Conservation (phyloP, 768 basidiomycete species). For the Mycena floridula region DNA sequence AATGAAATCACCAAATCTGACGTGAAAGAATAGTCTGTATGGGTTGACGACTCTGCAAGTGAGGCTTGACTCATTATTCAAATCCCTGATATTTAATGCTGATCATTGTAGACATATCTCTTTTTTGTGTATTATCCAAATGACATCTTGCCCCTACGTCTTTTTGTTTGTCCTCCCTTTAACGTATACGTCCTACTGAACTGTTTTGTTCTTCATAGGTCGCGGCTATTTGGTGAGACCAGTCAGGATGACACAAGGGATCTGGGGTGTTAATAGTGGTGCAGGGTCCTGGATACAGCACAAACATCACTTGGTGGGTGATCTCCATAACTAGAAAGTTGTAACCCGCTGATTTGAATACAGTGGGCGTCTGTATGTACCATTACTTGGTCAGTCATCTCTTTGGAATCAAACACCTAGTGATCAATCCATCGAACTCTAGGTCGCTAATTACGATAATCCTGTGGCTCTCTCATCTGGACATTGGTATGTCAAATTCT, state of each 20-base stretch:
- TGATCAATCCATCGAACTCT: neutral
- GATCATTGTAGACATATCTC: conserved; percentile 14
- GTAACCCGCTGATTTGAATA: neutral
- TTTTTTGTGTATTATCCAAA: conserved; percentile 17
- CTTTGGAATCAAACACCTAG: neutral
- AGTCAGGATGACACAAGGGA: neutral
- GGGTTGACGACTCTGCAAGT: conserved; percentile 18
- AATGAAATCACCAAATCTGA: neutral
- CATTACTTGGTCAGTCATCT: conserved; percentile 27
- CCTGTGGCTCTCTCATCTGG: conserved; percentile 24
- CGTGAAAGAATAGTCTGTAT: conserved; percentile 11
- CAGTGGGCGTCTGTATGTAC: conserved; percentile 29
- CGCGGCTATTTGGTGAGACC: neutral
- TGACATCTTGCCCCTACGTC: conserved; percentile 6
- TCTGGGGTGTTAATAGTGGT: neutral
- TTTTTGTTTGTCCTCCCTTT: conserved; percentile 6
- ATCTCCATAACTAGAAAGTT: neutral
- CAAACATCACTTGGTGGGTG: neutral
- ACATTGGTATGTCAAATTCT: conserved; percentile 25
- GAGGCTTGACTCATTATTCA: neutral
- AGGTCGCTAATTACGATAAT: conserved; percentile 34
- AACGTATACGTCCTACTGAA: neutral
- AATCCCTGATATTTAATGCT: neutral
- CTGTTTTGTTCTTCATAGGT: neutral
- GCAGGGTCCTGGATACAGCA: conserved; percentile 2